Conservation (phyloP, 1,284 basidiomycete genomes). For the Paramarasmius palmivorus region DNA sequence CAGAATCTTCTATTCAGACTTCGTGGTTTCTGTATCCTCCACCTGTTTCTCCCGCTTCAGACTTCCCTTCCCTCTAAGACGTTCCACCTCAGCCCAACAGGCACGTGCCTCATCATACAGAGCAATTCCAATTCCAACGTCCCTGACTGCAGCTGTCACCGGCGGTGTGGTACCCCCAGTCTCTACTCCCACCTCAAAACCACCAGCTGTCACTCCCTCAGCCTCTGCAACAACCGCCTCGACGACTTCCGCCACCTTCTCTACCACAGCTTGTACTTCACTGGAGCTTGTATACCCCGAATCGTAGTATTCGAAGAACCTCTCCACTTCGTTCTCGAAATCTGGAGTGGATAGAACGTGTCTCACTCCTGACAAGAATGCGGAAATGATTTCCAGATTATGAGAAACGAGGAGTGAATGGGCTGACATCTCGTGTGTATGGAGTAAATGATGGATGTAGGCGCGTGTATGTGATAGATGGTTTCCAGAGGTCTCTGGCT, state of each 20-base stretch:
- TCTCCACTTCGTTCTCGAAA: slow-evolving; percentile 49
- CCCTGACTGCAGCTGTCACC: neutral
- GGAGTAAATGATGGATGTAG: slow-evolving; percentile 79
- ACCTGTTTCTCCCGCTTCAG: slow-evolving; percentile 46
- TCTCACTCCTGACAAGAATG: slow-evolving; percentile 64
- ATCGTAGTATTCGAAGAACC: slow-evolving; percentile 55
- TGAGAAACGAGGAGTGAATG: slow-evolving; percentile 73
- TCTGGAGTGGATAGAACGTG: slow-evolving; percentile 30
- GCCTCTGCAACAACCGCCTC: slow-evolving; percentile 5
- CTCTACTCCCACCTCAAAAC: neutral
- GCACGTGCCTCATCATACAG: slow-evolving; percentile 53
- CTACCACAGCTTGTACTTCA: neutral
- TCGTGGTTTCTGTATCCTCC: too few species aligned
- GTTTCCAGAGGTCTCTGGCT: neutral
- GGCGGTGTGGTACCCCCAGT: neutral
- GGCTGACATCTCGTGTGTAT: slow-evolving; percentile 86
- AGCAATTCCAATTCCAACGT: slow-evolving; percentile 17
- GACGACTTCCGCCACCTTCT: neutral
- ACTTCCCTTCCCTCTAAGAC: slow-evolving; percentile 66
- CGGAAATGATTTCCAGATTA: slow-evolving; percentile 66
- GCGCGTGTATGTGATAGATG: slow-evolving; percentile 57
- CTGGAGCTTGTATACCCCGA: slow-evolving; percentile 23
- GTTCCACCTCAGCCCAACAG: slow-evolving; percentile 63
- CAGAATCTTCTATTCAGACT: too few species aligned
- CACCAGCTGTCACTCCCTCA: neutral